Evolutionary conservation across 352 stramenopile genomes (phyloP).

Genomic region (Albugo candida): DNA sequence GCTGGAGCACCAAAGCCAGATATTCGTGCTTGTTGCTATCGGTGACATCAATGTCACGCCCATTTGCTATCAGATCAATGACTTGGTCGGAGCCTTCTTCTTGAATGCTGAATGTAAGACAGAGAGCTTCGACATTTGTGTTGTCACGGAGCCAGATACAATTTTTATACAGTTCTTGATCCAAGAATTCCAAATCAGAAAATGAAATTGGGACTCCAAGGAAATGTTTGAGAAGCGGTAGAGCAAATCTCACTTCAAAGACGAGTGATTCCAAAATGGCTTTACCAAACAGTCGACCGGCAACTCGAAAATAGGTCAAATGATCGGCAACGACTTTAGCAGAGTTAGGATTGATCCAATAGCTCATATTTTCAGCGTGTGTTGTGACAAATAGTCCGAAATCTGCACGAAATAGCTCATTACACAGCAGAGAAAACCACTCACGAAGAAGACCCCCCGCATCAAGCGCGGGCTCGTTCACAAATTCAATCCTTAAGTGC

Average conservation of each 20-base stretch:
- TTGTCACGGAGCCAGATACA: conserved; percentile 59
- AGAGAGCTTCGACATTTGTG: conserved; percentile 40
- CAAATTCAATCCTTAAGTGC: conserved; percentile 58
- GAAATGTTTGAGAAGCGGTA: conserved; percentile 70
- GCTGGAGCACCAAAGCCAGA: conserved; percentile 84
- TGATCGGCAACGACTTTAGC: conserved; percentile 27
- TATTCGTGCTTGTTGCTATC: conserved; percentile 91
- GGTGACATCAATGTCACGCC: conserved; percentile 83
- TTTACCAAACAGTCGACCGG: conserved; percentile 92
- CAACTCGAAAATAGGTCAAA: conserved; percentile 91
- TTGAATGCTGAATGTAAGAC: conserved; percentile 54
- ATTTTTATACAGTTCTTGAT: conserved; percentile 61
- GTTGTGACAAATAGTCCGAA: conserved; percentile 48
- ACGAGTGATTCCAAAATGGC: conserved; percentile 93
- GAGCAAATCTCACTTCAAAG: conserved; percentile 92
- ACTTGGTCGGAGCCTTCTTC: conserved; percentile 47
- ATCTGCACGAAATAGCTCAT: conserved; percentile 55
- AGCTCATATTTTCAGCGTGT: conserved; percentile 54
- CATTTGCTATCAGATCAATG: conserved; percentile 79
- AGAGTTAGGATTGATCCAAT: conserved; percentile 62
- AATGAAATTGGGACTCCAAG: conserved; percentile 70
- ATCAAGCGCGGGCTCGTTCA: conserved; percentile 48
- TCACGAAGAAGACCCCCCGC: conserved; percentile 63
- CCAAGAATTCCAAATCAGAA: conserved; percentile 64
- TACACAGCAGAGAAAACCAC: conserved; percentile 53